phyloP scores from a whole-genome alignment of 768 basidiomycete species.

The Rhodotorula graminis region DNA sequence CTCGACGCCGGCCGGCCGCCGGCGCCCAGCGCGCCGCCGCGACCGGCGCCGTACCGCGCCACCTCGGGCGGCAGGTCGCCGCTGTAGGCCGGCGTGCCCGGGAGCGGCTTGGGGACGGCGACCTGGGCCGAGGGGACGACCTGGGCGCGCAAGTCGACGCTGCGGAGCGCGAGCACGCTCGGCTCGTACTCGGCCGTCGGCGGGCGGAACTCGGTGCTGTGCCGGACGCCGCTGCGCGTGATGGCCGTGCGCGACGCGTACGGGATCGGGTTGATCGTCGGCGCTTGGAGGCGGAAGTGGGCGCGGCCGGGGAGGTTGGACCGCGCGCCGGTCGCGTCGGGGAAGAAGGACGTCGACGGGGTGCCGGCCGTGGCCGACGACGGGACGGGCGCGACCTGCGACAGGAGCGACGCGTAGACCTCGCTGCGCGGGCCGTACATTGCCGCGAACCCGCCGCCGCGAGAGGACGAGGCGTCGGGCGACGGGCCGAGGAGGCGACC shows the following conservation, averaged over 20 bases:
- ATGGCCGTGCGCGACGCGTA: constrained; percentile 7
- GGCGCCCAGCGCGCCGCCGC: background rate
- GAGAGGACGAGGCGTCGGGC: background rate
- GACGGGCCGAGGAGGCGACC: constrained; percentile 35
- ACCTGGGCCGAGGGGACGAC: background rate
- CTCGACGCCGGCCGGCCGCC: background rate
- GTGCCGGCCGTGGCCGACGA: background rate
- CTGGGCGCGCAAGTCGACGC: constrained; percentile 12
- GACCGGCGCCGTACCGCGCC: background rate
- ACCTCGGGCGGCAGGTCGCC: constrained; percentile 13
- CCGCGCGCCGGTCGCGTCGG: constrained; percentile 23
- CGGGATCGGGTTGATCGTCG: constrained; percentile 15
- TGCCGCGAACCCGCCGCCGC: background rate
- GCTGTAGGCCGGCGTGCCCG: constrained; percentile 27
- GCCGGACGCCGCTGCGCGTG: background rate
- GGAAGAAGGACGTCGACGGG: constrained; percentile 32
- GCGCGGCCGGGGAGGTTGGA: constrained; percentile 36
- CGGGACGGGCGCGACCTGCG: constrained; percentile 18
- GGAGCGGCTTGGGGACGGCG: background rate
- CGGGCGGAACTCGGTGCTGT: constrained; percentile 13
- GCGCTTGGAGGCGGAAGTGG: constrained; percentile 18
- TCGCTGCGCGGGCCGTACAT: background rate
- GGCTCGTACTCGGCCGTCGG: constrained; percentile 34
- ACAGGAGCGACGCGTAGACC: constrained; percentile 32
- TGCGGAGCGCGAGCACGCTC: constrained; percentile 8